Base-by-base conservation (phyloP, 1,284 basidiomycete species). In the Sanghuangporus weigelae region DNA sequence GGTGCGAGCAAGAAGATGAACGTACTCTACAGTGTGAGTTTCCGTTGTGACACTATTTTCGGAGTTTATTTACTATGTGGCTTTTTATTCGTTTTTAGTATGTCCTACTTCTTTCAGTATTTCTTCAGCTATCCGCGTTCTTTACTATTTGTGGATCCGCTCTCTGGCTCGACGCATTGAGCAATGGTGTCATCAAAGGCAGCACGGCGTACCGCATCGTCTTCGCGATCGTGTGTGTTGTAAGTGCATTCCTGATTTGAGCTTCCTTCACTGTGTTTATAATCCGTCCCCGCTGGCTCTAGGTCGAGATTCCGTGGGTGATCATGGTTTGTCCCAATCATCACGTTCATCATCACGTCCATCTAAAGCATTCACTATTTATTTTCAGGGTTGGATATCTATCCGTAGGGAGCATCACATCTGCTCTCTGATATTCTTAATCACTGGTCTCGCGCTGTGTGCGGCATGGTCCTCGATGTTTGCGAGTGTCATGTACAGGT, bases 51-150 rank as follows among this genome's bases (percentile, higher is more conserved):
- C 53, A 35, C 7, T 16, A n/a, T 14, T n/a, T 51, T 35, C 23
- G 10, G 50, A 14, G 26, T 21, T 5, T 5, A 2, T 51, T 26
- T 26, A 11, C 3, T 5, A 35, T 35, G 2, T 5, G 50, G 26
- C 21, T 26, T 1, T 21, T 11, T 51, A 14, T 26, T 51, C 3
- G 31, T 11, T 49, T 11, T 7, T 35, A 67, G 67, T 63, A 69
- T n/a, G 66, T 70, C 26, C 64, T 72, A 10, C 61, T 67, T 12
- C 61, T 71, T 4, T 68, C 66, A 16, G 71, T 70, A 23, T 59
- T 66, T 21, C 60, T 72, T 7, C 71, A 71, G 59, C 65, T 72
- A 4, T 66, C 71, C 40, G 64, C 66, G 19, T 71, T 71, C 62
- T 70, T 71, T 59, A 68, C 71, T 44, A 61, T 71, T 46, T 60